phyloP scores from a whole-genome alignment of 2,329 filamentous ascomycete species.

The Cladophialophora immunda region DNA sequence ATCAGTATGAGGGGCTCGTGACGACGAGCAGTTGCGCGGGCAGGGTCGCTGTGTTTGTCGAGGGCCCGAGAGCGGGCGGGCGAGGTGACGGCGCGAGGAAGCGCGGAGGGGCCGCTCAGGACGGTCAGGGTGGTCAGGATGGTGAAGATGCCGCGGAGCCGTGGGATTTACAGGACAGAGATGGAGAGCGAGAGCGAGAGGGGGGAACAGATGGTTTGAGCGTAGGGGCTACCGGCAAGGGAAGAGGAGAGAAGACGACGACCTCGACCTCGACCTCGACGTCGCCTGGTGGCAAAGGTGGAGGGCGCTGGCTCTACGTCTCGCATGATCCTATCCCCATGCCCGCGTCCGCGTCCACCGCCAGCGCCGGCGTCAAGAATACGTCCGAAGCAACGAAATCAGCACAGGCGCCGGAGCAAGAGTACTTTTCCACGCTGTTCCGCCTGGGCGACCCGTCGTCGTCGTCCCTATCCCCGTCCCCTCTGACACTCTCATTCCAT shows the following conservation, averaged over 20 bases:
- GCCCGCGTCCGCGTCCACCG: slow-evolving; percentile 14
- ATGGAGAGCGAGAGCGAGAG: not conserved
- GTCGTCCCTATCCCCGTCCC: not conserved
- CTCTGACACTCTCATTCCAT: not conserved
- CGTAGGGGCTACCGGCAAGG: not conserved
- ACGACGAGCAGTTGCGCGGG: slow-evolving; percentile 95
- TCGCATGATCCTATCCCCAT: slow-evolving; percentile 75
- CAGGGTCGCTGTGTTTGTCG: slow-evolving; percentile 84
- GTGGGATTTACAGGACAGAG: no score
- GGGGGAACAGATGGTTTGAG: not conserved
- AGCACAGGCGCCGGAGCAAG: slow-evolving; percentile 33
- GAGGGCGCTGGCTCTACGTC: slow-evolving; percentile 85
- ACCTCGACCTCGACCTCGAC: slow-evolving; percentile 42
- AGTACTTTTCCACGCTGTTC: slow-evolving; percentile 26
- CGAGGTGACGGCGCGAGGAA: slow-evolving; percentile 10
- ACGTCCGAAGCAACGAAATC: not conserved
- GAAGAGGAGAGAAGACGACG: not conserved
- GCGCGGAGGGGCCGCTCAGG: not conserved
- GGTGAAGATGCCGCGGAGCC: no score
- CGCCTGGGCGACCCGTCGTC: slow-evolving; percentile 1
- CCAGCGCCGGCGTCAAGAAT: slow-evolving; percentile 30
- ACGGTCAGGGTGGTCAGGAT: not conserved
- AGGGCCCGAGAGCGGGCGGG: slow-evolving; percentile 67
- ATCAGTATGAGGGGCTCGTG: slow-evolving; percentile 75
- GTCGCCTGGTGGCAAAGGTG: slow-evolving; percentile 83